Evolutionary conservation across 2,329 filamentous ascomycete species (phyloP).

Genomic region (Verruconis gallopava): DNA sequence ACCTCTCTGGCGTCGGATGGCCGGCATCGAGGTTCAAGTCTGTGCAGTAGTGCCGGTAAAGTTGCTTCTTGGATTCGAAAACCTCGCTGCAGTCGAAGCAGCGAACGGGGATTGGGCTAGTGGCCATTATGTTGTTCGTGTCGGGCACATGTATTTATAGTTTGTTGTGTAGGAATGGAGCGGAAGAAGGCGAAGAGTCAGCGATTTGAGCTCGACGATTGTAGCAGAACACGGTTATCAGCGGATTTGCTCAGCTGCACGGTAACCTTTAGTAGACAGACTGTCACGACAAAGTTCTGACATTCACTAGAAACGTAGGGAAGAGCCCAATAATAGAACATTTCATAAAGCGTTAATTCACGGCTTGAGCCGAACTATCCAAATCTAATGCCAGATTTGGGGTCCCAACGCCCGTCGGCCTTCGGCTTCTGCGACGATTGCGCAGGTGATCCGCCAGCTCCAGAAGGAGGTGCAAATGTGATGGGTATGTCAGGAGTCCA

Average conservation of each 20-base stretch:
- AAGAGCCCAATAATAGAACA: not conserved
- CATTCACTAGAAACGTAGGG: not conserved
- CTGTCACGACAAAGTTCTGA: not conserved
- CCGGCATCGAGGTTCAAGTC: not conserved
- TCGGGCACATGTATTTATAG: not conserved
- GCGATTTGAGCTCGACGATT: not conserved
- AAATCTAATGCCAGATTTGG: conserved; percentile 45
- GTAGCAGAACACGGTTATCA: too few species aligned
- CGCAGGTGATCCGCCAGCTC: conserved; percentile 13
- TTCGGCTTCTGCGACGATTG: conserved; percentile 10
- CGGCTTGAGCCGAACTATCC: conserved; percentile 17
- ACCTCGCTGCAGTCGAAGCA: not conserved
- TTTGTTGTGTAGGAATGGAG: not conserved
- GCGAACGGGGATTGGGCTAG: not conserved
- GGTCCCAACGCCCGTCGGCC: conserved; percentile 43
- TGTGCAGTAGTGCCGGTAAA: not conserved
- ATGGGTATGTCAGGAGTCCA: conserved; percentile 78
- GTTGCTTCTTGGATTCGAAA: not conserved
- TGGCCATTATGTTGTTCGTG: not conserved
- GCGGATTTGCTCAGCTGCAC: too few species aligned
- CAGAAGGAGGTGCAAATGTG: conserved; percentile 41
- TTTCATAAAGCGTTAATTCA: not conserved
- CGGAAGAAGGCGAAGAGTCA: not conserved
- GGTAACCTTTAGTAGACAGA: too few species aligned
- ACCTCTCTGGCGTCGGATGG: not conserved